A percentile compares a stretch with the other conserved stretches of the same genome.
Conservation (phyloP, 129 eudicot species). For the Apium graveolens region DNA sequence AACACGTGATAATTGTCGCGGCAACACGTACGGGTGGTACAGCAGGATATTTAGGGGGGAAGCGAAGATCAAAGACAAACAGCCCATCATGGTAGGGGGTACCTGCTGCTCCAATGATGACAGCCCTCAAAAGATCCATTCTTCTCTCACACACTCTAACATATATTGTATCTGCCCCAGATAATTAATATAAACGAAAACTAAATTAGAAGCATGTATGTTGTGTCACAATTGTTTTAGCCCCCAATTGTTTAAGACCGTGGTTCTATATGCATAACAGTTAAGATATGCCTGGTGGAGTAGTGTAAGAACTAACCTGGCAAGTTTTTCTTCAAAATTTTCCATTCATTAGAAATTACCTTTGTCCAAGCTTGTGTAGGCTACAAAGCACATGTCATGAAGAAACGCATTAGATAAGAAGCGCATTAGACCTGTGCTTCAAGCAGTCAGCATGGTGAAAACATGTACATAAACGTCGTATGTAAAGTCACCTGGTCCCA, state of each 20-base stretch:
- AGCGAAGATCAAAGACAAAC: constrained; percentile 55
- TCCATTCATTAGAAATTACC: constrained; percentile 67
- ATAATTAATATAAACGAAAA: not conserved
- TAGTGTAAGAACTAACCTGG: constrained; percentile 34
- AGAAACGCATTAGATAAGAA: not conserved
- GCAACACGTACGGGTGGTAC: constrained; percentile 48
- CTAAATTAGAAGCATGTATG: not conserved
- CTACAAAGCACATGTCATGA: constrained; percentile 16
- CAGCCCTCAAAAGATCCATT: constrained; percentile 82
- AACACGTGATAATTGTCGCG: not conserved
- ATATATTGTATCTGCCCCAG: constrained; percentile 47
- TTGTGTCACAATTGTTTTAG: not conserved
- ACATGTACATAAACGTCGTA: too few relatives aligned
- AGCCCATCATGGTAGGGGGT: constrained; percentile 84
- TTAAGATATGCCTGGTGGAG: not conserved
- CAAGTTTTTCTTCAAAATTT: constrained; percentile 43
- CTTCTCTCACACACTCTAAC: constrained; percentile 63
- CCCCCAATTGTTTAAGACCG: too few relatives aligned
- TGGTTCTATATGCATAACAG: not conserved
- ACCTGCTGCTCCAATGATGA: constrained; percentile 58
- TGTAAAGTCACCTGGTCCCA: too few relatives aligned
- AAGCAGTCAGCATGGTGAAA: too few relatives aligned
- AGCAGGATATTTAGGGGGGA: constrained; percentile 51
- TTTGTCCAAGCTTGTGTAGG: constrained; percentile 52
- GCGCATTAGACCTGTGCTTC: not conserved